These are phyloP conservation scores for Candida freyschussii DNA, from an alignment of 1,139 yeast species.

Conservation along the genomic window DNA sequence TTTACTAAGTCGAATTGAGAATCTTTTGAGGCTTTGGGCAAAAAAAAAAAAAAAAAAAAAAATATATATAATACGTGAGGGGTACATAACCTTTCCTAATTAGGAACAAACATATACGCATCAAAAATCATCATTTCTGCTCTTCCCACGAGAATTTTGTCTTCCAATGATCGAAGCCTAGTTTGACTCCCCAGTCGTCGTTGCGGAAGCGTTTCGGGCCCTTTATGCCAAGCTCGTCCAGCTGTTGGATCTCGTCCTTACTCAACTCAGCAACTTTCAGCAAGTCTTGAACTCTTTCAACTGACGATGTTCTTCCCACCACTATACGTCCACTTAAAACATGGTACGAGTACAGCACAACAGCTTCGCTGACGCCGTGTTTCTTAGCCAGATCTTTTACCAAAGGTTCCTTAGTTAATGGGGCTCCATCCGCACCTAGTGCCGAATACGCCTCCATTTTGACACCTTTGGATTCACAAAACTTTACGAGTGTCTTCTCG, in stretches of 20 bases:
- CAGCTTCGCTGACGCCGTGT: conserved; percentile 40
- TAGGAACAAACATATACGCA: too few relatives aligned
- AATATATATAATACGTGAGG: too few relatives aligned
- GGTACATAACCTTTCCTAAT: too few relatives aligned
- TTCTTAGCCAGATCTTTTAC: conserved; percentile 41
- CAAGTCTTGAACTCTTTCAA: conserved; percentile 32
- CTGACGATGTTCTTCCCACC: conserved; percentile 47
- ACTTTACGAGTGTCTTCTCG: conserved; percentile 44
- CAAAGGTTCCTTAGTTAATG: conserved; percentile 40
- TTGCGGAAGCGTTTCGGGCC: conserved; percentile 37
- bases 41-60: too few relatives aligned
- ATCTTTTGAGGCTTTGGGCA: too few relatives aligned
- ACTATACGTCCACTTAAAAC: conserved; percentile 47
- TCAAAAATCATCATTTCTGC: too few relatives aligned
- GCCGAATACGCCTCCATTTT: conserved; percentile 56
- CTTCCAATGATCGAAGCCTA: conserved; percentile 20
- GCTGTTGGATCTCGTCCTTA: conserved; percentile 37
- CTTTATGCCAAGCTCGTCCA: conserved; percentile 41
- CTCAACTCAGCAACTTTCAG: conserved; percentile 35
- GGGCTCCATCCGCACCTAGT: conserved; percentile 52
- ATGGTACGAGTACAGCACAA: conserved; percentile 50
- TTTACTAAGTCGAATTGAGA: too few relatives aligned
- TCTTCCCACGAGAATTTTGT: conserved; percentile 11
- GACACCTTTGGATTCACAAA: conserved; percentile 41
- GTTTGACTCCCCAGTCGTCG: conserved; percentile 26